Evolutionary conservation across 208 protist species (phyloP).

Genomic region (Borovskyia barvae): DNA sequence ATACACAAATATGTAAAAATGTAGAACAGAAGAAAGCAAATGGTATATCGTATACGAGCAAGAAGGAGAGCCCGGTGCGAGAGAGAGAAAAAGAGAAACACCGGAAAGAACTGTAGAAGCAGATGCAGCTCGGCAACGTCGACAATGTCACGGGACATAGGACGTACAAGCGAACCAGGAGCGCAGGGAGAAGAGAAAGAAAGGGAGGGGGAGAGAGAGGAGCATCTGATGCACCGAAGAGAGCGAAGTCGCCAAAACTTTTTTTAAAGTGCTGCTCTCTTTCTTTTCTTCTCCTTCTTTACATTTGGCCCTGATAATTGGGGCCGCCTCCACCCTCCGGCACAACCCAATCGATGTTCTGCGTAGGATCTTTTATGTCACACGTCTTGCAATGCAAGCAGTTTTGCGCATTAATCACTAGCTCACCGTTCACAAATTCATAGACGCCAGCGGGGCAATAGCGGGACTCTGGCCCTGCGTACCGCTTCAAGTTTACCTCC

Average conservation of each 20-base stretch:
- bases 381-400: constrained; percentile 99
- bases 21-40: no score
- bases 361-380: constrained; percentile 97
- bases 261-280: neutral
- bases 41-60: no score
- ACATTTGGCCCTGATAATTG: constrained; percentile 87
- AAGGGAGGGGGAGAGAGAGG: neutral
- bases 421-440: constrained; percentile 86
- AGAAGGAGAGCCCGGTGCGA: neutral
- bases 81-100: constrained; percentile 1
- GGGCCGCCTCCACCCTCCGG: constrained; percentile 93
- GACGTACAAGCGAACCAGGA: neutral
- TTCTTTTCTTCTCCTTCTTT: constrained; percentile 11
- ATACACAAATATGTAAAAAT: no score
- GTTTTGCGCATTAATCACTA: constrained; percentile 98
- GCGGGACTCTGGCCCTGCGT: constrained; percentile 91
- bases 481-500: constrained; percentile 85
- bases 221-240: no score
- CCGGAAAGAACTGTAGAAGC: neutral
- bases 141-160: constrained; percentile 1
- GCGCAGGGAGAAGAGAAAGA: constrained; percentile 1
- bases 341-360: constrained; percentile 97
- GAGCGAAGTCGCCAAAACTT: no score
- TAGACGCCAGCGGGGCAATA: constrained; percentile 98
- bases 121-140: neutral